Conservation (phyloP, 208 protist genomes). For the Trypanosoma melophagium region DNA sequence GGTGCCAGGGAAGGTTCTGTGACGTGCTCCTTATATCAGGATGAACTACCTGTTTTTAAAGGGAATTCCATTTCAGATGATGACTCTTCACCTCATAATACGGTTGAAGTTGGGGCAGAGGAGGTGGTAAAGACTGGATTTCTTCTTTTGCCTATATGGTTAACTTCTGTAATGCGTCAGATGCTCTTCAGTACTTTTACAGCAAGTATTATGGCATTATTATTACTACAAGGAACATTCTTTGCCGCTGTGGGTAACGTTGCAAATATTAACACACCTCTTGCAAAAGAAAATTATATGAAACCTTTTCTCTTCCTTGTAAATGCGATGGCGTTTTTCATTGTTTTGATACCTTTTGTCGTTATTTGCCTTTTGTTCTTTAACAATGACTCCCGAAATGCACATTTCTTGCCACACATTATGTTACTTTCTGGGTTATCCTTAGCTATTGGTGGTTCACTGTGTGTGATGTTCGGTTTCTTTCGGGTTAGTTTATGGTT, state of each 20-base stretch:
- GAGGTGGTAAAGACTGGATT: not conserved
- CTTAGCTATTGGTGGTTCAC: not conserved
- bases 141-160: too few relatives aligned
- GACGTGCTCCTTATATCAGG: not conserved
- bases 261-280: not conserved
- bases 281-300: not conserved
- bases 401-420: not conserved
- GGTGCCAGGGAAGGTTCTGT: not conserved
- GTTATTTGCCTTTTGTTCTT: too few relatives aligned
- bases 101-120: not conserved
- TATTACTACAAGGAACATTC: not conserved
- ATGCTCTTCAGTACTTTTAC: not conserved
- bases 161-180: not conserved
- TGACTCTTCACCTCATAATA: too few relatives aligned
- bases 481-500: not conserved
- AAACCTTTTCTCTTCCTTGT: constrained; percentile 1
- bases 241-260: not conserved
- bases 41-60: not conserved
- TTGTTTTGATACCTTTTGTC: not conserved
- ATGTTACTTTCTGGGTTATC: not conserved
- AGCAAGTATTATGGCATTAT: not conserved
- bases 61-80: not conserved
- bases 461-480: not conserved
- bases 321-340: not conserved
- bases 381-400: not conserved